Conservation (phyloP, 176 grass and related monocot genomes). For the Ampelocalamus luodianensis region DNA sequence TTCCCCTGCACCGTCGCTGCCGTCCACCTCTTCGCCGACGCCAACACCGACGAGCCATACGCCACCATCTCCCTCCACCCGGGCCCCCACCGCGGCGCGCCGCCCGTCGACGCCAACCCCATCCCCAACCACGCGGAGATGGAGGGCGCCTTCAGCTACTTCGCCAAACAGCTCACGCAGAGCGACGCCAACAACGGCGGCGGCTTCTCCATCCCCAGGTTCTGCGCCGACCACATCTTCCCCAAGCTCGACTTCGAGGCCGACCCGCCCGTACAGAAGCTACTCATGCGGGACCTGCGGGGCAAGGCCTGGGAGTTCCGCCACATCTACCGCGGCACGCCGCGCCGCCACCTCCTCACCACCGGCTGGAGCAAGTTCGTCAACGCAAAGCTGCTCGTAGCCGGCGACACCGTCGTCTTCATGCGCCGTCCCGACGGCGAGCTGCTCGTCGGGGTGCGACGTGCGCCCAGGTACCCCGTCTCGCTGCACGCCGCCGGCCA, state of each 20-base stretch:
- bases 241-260: conserved; percentile 55
- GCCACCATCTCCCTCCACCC: conserved; percentile 53
- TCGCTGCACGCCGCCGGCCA: too few relatives aligned
- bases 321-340: conserved; percentile 86
- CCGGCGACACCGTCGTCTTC: conserved; percentile 65
- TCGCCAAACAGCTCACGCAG: conserved; percentile 69
- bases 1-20: conserved; percentile 56
- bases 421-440: conserved; percentile 39
- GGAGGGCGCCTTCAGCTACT: not conserved
- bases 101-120: not conserved
- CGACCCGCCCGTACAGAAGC: conserved; percentile 62
- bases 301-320: conserved; percentile 51
- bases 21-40: conserved; percentile 50
- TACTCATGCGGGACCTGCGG: conserved; percentile 48
- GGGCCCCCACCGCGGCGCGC: not conserved
- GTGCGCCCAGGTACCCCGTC: conserved; percentile 23
- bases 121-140: not conserved
- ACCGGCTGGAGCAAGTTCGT: conserved; percentile 85
- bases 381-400: conserved; percentile 76
- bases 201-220: conserved; percentile 76
- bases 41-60: conserved; percentile 63
- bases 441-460: conserved; percentile 54
- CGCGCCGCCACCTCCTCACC: conserved; percentile 80
- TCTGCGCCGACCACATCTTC: conserved; percentile 72
- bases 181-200: conserved; percentile 94